Base-by-base conservation (phyloP, 768 basidiomycete genomes). In the Lactarius akahatsu region DNA sequence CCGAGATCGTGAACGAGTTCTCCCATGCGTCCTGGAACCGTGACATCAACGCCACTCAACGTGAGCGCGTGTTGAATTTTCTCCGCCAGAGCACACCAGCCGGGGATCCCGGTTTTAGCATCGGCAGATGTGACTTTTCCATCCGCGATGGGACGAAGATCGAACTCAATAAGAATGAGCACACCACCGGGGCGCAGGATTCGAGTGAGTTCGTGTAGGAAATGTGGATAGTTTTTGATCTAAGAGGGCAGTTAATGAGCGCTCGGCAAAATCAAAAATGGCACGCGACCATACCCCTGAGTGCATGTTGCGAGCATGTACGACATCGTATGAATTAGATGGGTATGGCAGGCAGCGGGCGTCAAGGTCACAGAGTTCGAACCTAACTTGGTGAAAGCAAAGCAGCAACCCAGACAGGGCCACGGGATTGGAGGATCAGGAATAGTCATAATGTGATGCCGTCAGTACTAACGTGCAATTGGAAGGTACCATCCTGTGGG, bases 141-240 rank as follows among this genome's bases (percentile, higher is more conserved):
- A 71, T 84, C 80, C 28, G 78, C 79, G 26, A 81, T 77, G 11
- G 85, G 88, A 61, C 78, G 78, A 62, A 81, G 80, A 69, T 85
- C 86, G 32, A 82, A 81, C 65, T 90, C 89, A 64, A 89, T 83
- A 47, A 90, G 75, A 64, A 90, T 82, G 68, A 88, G 80, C 54
- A 91, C 80, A 26, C 89, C 89, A 64, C 88, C 88, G 38, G 87
- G 87, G 38, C 87, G 85, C 41, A 90, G 81, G 70, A 91, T 78
- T 67, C 89, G 86, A 57, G 80, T 82, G 55, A 88, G 80, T 76
- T 90, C 86, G 63, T 79, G 78, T 5, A 90, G 71, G 69, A 90
- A 82, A 32, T 80, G 81, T 57, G 84, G 81, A 72, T 88, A 88
- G 72, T 89, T 77, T 65, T 79, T 79, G 68, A 90, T 86, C 88